Evolutionary conservation across 2,329 filamentous ascomycete species (phyloP), one percentile per base, ranked within the genome.

Genomic region (Drechslera avenae): DNA sequence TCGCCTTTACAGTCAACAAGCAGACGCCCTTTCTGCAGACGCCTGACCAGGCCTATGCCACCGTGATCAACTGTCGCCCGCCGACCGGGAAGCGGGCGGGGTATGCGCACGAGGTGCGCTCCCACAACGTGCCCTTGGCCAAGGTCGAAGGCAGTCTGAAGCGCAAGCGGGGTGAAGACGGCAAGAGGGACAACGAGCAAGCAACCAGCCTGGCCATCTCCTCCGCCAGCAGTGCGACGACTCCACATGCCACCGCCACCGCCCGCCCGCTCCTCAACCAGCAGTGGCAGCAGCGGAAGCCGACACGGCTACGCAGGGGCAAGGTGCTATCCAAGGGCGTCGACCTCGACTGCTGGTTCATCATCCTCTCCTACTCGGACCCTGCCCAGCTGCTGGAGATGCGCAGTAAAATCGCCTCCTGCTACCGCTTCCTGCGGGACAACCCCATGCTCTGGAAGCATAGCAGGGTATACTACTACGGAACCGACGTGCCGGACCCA

Each of bases 371-470:
- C 1, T 73, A 71, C 41, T 70, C 67, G 16, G 63, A 71, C 41
- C 70, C 70, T 10, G 67, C 67, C 19, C 68, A 71, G 47, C 36
- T 73, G 4, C 59, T 72, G 34, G 67, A 69, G 39, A 69, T 72
- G 69, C 67, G 69, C 46, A 54, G 51, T 42, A 69, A 67, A 46
- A 69, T 73, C 37, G 60, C 66, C n/a, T 69, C 63, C 9, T 72
- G 68, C 43, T 72, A 68, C 37, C 66, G 67, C 13, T 71, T 71
- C 34, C 35, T 73, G 41, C 59, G 66, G 39, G 60, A 72, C 47
- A 69, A 71, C 37, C 69, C 70, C 10, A 69, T 60, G 60, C 66
- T 74, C 26, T 75, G 73, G 73, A 71, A 72, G 55, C 65, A 72
- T 39, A 69, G 69, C 57, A 57, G 72, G 37, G 59, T 52, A 26